Evolutionary conservation across 768 basidiomycete species (phyloP).

Genomic region (Mycena vulgaris): DNA sequence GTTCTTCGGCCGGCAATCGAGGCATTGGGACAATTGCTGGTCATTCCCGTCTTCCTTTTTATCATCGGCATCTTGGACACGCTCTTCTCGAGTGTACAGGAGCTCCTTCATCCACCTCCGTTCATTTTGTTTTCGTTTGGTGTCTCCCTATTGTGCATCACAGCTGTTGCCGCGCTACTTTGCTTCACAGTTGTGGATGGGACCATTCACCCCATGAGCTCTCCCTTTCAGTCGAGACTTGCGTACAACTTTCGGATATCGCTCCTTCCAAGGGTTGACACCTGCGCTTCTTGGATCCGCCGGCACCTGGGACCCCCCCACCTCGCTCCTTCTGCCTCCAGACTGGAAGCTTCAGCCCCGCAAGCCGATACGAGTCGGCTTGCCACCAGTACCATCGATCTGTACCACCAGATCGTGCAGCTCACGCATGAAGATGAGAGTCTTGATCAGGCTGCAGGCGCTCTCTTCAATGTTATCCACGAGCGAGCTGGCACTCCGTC

Average conservation of each 20-base stretch:
- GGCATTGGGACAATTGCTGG: neutral
- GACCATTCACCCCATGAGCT: conserved; percentile 1
- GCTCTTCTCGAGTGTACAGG: conserved; percentile 9
- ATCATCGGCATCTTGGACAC: conserved; percentile 8
- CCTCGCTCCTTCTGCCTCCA: neutral
- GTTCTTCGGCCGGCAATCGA: conserved; percentile 11
- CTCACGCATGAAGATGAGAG: conserved; percentile 15
- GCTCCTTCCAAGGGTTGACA: neutral
- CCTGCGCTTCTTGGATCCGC: neutral
- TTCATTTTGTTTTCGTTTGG: conserved; percentile 1
- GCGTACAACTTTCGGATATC: neutral
- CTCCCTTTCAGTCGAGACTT: conserved; percentile 5
- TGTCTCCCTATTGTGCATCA: neutral
- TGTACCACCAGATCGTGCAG: conserved; percentile 11
- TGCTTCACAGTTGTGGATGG: conserved; percentile 6
- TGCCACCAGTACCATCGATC: neutral
- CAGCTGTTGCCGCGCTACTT: conserved; percentile 1
- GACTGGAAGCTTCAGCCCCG: neutral
- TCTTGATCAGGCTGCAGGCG: conserved; percentile 11
- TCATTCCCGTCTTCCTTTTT: conserved; percentile 3
- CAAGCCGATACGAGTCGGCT: neutral
- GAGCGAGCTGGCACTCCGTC: neutral
- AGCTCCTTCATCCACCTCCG: neutral
- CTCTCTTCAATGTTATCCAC: conserved; percentile 6
- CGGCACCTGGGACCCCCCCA: neutral